Base-by-base conservation (phyloP, 2,329 filamentous ascomycete species). In the Tolypocladium nubicola region DNA sequence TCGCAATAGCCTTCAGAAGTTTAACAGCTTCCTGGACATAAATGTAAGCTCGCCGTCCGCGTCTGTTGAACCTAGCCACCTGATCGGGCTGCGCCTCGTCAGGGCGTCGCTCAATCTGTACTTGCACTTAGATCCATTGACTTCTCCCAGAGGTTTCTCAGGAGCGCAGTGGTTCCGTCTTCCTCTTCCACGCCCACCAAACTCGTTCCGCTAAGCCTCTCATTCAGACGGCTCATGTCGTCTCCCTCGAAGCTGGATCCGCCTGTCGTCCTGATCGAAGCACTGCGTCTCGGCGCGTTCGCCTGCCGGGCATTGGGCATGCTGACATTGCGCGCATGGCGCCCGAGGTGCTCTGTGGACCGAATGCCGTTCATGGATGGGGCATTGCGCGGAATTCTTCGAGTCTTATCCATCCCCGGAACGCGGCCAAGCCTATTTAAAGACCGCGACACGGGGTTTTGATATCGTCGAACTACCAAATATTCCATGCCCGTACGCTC, bases 401-500 rank as follows among this genome's bases (percentile, higher is more conserved):
- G 73, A 38, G 72, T 75, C 66, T 76, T 80, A 55, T 82, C 75
- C 37, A 74, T 68, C 9, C 79, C 79, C 0, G 82, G 79, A 1
- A 84, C 75, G 37, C 77, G 66, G 39, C 66, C 65, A 7, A 77
- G 66, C 4, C 75, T 71, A 45, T 70, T 70, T 21, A 90, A 71
- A 0, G 85, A 86, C 52, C 86, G 79, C 5, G 80, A 82, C 21
- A 90, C 77, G 0, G 87, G 86, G 63, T 89, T 88, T 65, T 88
- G 85, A 66, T 87, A 87, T 50, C 87, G 78, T 56, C 86, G 80
- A 39, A 90, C 85, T 10, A 89, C 86, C n/a, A 85, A 77, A 67
- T 89, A 90, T 66, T 90, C 87, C 70, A 87, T 81, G 19, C 84
- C 84, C 1, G 86, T 87, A 52, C 84, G 79, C 67, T 89, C 86